phyloP scores from a whole-genome alignment of 306 rosid genomes.

The Ceratonia siliqua region DNA sequence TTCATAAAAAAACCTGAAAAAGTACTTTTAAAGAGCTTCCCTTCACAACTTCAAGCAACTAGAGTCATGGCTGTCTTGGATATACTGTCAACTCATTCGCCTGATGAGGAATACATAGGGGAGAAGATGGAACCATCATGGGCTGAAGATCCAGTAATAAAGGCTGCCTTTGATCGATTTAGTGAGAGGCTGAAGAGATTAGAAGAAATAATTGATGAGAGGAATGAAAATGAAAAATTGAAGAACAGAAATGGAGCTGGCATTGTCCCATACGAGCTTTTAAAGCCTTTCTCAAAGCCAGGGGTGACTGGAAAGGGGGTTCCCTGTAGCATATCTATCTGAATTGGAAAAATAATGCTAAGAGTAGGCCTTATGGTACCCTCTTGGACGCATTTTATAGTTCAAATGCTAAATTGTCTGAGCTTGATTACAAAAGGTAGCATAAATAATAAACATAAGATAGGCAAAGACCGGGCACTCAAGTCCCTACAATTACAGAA shows the following conservation, averaged over 20 bases:
- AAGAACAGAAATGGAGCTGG: slow-evolving; percentile 86
- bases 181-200: slow-evolving; percentile 48
- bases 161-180: slow-evolving; percentile 62
- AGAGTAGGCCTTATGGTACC: neutral
- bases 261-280: slow-evolving; percentile 64
- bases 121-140: slow-evolving; percentile 60
- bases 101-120: slow-evolving; percentile 85
- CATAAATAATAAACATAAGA: neutral
- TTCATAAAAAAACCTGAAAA: slow-evolving; percentile 57
- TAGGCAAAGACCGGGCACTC: neutral
- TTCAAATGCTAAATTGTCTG: neutral
- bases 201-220: slow-evolving; percentile 56
- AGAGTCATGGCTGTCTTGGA: slow-evolving; percentile 64
- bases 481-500: neutral
- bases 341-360: slow-evolving; percentile 17
- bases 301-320: slow-evolving; percentile 79
- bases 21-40: slow-evolving; percentile 57
- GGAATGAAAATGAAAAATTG: slow-evolving; percentile 46
- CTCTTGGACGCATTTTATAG: neutral
- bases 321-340: slow-evolving; percentile 83
- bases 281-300: slow-evolving; percentile 75
- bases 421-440: neutral
- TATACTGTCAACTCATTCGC: slow-evolving; percentile 70
- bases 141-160: slow-evolving; percentile 59
- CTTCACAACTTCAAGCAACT: slow-evolving; percentile 72